A percentile compares a stretch with the other conserved stretches of the same genome.
Conservation (phyloP, 148 eudicot species). For the Rhododendron simsii region DNA sequence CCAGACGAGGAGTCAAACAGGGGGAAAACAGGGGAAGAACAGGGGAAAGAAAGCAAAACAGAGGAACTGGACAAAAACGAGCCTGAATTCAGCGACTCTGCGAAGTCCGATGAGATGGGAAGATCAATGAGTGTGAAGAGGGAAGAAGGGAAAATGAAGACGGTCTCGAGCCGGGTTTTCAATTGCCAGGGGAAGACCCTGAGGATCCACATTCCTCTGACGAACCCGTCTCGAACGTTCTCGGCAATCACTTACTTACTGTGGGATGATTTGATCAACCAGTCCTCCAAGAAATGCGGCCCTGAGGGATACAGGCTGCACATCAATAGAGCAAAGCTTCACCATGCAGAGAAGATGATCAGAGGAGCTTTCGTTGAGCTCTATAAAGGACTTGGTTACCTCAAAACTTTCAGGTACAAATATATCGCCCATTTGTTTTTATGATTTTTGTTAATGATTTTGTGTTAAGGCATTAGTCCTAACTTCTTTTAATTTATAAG, state of each 20-base stretch:
- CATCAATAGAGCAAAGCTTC: conserved; percentile 67
- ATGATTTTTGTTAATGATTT: background rate
- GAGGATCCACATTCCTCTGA: conserved; percentile 76
- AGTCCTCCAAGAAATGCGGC: conserved; percentile 62
- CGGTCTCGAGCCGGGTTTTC: conserved; percentile 38
- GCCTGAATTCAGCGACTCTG: conserved; percentile 31
- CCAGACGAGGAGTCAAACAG: conserved; percentile 50
- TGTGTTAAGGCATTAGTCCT: background rate
- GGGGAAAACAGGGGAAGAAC: conserved; percentile 44
- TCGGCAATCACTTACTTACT: conserved; percentile 74
- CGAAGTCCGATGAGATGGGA: conserved; percentile 42
- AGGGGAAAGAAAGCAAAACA: conserved; percentile 25
- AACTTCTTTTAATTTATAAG: background rate
- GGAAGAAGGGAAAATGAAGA: conserved; percentile 49
- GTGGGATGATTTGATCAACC: conserved; percentile 68
- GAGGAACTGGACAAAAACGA: conserved; percentile 38
- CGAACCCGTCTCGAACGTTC: conserved; percentile 71
- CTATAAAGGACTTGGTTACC: conserved; percentile 82
- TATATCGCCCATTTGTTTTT: background rate
- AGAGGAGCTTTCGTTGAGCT: conserved; percentile 86
- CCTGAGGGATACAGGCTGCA: conserved; percentile 51
- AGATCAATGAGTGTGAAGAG: conserved; percentile 35
- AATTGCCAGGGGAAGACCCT: conserved; percentile 61
- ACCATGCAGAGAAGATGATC: conserved; percentile 93
- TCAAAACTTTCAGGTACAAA: conserved; percentile 67